Conservation (phyloP, 1,284 basidiomycete species). For the Porodaedalea pini region DNA sequence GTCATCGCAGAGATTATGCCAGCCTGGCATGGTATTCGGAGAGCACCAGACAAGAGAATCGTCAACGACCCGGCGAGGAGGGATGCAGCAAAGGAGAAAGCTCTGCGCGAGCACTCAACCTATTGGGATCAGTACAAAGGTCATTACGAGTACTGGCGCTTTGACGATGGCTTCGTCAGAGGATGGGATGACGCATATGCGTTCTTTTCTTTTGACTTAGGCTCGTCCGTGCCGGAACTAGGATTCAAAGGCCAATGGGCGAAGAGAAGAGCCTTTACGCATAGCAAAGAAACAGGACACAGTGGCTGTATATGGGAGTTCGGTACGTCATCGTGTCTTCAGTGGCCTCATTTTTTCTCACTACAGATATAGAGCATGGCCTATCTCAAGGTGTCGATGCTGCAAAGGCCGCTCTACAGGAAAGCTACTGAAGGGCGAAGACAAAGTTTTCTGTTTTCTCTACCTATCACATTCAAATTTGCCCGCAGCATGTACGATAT, state of each 20-base stretch:
- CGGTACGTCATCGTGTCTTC: conserved; percentile 37
- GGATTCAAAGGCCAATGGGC: conserved; percentile 63
- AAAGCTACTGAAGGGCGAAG: conserved; percentile 6
- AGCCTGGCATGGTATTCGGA: conserved; percentile 38
- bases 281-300: conserved; percentile 38
- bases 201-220: conserved; percentile 40
- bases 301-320: conserved; percentile 58
- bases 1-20: conserved; percentile 64
- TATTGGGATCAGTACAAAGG: conserved; percentile 58
- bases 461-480: background rate
- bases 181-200: conserved; percentile 72
- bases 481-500: background rate
- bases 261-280: conserved; percentile 45
- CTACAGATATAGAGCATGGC: conserved; percentile 34
- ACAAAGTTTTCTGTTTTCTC: background rate
- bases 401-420: conserved; percentile 24
- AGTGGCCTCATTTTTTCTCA: background rate
- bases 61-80: conserved; percentile 28
- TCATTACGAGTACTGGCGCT: conserved; percentile 63
- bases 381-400: conserved; percentile 39
- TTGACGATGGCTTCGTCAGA: conserved; percentile 57
- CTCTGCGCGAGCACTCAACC: conserved; percentile 44
- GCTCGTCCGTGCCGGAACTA: conserved; percentile 44
- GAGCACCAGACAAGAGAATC: conserved; percentile 23
- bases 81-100: conserved; percentile 35